These are phyloP conservation scores for Penicillium malachiteum DNA, from an alignment of 495 filamentous ascomycete genomes.

Conservation along the genomic window DNA sequence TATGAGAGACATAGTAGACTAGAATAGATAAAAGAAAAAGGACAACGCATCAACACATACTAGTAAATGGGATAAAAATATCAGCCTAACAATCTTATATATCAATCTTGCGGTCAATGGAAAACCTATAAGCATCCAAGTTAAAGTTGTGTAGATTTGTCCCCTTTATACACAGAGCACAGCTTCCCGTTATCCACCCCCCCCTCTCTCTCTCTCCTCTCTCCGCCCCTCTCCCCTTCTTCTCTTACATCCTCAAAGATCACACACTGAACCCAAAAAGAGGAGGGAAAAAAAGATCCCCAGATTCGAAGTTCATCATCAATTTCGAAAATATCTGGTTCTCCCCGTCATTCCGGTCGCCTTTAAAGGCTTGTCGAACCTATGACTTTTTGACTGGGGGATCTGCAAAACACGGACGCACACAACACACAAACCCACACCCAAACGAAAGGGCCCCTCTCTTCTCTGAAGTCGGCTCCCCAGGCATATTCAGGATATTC, in stretches of 20 bases:
- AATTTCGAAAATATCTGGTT: background rate
- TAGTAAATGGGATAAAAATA: background rate
- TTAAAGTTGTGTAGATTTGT: conserved; percentile 7
- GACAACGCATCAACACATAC: no score
- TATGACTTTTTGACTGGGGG: conserved; percentile 8
- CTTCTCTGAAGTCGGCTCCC: conserved; percentile 1
- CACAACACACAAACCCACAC: conserved; percentile 22
- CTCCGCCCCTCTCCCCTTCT: conserved; percentile 13
- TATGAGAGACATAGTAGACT: no score
- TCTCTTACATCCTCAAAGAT: background rate
- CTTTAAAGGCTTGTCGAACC: conserved; percentile 1
- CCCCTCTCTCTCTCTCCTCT: conserved; percentile 14
- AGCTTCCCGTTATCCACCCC: conserved; percentile 25
- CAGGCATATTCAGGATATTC: conserved; percentile 1
- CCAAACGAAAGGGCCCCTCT: conserved; percentile 6
- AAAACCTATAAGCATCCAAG: background rate
- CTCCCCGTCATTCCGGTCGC: background rate
- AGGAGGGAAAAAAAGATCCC: background rate
- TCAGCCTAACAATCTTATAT: no score
- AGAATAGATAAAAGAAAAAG: background rate
- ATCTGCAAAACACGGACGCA: conserved; percentile 24
- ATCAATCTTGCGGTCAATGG: conserved; percentile 7
- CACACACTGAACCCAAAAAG: background rate
- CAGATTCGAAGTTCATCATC: background rate
- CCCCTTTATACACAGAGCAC: conserved; percentile 10